phyloP scores from a whole-genome alignment of 108 stramenopile species.

The Heterococcus sp. region DNA sequence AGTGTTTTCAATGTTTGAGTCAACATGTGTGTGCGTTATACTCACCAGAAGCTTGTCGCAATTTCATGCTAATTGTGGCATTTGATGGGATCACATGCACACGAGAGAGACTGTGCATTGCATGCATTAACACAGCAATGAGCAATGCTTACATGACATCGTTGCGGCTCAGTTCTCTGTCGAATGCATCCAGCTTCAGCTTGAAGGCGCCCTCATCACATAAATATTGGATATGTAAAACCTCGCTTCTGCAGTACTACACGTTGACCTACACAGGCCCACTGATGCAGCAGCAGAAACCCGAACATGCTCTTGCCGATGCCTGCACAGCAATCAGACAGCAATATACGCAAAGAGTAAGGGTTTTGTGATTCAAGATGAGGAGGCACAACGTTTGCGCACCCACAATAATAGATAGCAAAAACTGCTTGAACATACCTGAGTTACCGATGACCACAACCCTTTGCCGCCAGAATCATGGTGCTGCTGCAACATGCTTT shows the following conservation, averaged over 20 bases:
- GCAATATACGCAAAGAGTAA: no score
- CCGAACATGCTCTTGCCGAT: slow-evolving; percentile 1
- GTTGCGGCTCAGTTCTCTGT: background rate
- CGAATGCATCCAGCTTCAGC: background rate
- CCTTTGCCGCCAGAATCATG: background rate
- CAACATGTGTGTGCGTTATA: no score
- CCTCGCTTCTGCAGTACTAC: background rate
- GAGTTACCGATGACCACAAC: background rate
- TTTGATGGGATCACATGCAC: background rate
- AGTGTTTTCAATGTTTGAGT: background rate
- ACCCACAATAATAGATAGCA: background rate
- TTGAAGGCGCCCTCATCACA: background rate
- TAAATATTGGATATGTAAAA: background rate
- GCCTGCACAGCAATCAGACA: background rate
- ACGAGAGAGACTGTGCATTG: background rate
- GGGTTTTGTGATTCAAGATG: no score
- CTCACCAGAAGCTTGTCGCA: no score
- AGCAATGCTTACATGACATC: background rate
- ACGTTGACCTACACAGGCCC: background rate
- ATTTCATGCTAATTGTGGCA: background rate
- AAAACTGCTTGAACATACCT: background rate
- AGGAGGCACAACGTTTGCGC: background rate
- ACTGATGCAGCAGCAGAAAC: background rate
- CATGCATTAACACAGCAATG: background rate
- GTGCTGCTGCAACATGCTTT: background rate